phyloP scores from a whole-genome alignment of 1,284 basidiomycete species.

The Leccinum fallax region DNA sequence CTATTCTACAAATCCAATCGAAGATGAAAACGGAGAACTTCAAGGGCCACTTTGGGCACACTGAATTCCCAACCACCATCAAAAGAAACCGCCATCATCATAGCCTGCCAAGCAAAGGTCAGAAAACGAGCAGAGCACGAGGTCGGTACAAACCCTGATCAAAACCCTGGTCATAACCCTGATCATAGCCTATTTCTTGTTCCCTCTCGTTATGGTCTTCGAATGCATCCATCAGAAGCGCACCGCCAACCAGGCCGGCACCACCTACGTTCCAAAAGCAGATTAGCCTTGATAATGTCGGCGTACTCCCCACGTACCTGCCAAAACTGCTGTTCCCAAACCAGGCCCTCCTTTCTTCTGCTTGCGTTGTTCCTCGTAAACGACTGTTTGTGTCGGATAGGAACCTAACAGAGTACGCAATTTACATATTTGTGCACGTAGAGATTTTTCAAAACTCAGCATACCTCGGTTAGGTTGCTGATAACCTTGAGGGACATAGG shows the following conservation, averaged over 20 bases:
- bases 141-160: slow-evolving; percentile 1
- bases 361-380: slow-evolving; percentile 24
- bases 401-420: slow-evolving; percentile 13
- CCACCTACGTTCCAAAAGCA: slow-evolving; percentile 42
- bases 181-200: slow-evolving; percentile 40
- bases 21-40: not conserved
- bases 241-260: slow-evolving; percentile 61
- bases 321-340: slow-evolving; percentile 28
- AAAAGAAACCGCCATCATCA: slow-evolving; percentile 8
- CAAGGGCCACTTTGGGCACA: not conserved
- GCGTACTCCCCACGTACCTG: slow-evolving; percentile 27
- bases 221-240: slow-evolving; percentile 52
- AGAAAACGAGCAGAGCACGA: slow-evolving; percentile 4
- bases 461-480: slow-evolving; percentile 21
- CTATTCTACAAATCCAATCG: slow-evolving; percentile 22
- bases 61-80: slow-evolving; percentile 6
- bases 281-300: slow-evolving; percentile 7
- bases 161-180: slow-evolving; percentile 20
- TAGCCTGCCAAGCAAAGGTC: slow-evolving; percentile 21
- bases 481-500: not conserved
- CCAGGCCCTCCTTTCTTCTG: slow-evolving; percentile 27
- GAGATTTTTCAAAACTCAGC: not conserved
- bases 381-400: slow-evolving; percentile 13
- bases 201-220: slow-evolving; percentile 47
- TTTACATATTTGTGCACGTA: slow-evolving; percentile 1